A percentile compares a stretch with the other conserved stretches of the same genome.
phyloP scores from a whole-genome alignment of 176 grass and related monocot genomes.

The Juncus inflexus region DNA sequence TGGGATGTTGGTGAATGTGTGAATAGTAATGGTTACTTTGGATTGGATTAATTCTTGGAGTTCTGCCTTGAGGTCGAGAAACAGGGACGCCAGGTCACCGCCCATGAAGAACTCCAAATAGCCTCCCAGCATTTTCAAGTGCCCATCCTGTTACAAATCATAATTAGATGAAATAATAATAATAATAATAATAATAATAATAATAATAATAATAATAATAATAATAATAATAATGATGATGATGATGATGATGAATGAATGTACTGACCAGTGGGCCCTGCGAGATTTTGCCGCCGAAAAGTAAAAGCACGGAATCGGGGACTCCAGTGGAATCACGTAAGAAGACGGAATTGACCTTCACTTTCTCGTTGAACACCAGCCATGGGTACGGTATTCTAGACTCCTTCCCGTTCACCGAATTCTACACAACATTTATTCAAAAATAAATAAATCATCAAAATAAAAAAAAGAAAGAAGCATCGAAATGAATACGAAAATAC shows the following conservation, averaged over 20 bases:
- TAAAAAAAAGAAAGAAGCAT: constrained; percentile 29
- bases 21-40: constrained; percentile 42
- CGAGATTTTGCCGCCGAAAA: constrained; percentile 75
- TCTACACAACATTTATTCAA: constrained; percentile 31
- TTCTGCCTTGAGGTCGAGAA: constrained; percentile 71
- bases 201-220: neutral
- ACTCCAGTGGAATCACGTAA: constrained; percentile 90
- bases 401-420: constrained; percentile 95
- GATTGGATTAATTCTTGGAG: constrained; percentile 71
- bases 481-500: neutral
- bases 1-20: constrained; percentile 6
- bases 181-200: too few relatives aligned
- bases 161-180: constrained; percentile 7
- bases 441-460: neutral
- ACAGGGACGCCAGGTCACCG: constrained; percentile 73
- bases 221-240: too few relatives aligned
- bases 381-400: constrained; percentile 87
- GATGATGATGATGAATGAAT: too few relatives aligned
- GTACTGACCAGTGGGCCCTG: constrained; percentile 74
- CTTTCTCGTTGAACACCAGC: constrained; percentile 98
- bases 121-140: constrained; percentile 97
- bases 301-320: constrained; percentile 78
- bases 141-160: constrained; percentile 57
- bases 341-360: constrained; percentile 97
- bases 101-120: constrained; percentile 99